phyloP scores from a whole-genome alignment of 257 asterid genomes.

The Euphrasia confusa region DNA sequence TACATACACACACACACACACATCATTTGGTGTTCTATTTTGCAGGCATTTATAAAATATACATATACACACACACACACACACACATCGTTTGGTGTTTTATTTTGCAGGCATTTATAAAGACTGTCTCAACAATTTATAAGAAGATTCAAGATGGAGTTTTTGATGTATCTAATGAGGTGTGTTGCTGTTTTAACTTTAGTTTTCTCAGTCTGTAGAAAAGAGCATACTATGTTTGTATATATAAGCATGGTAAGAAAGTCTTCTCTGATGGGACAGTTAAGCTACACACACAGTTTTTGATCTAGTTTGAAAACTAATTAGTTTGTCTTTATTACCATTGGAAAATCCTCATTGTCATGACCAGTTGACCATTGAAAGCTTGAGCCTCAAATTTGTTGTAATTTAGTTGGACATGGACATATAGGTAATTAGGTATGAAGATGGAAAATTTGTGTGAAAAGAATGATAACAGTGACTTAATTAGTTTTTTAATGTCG shows the following conservation, averaged over 20 bases:
- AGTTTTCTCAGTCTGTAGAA: not conserved
- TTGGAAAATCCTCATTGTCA: not conserved
- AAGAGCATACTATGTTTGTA: not conserved
- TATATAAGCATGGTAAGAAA: no score
- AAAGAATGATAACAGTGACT: not conserved
- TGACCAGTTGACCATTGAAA: constrained; percentile 2
- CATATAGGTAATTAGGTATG: not conserved
- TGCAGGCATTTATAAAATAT: constrained; percentile 47
- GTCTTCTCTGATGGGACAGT: no score
- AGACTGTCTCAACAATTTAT: constrained; percentile 67
- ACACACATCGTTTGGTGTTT: not conserved
- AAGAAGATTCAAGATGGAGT: constrained; percentile 81
- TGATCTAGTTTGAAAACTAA: not conserved
- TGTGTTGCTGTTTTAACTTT: constrained; percentile 20
- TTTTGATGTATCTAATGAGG: constrained; percentile 81
- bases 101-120: constrained; percentile 63
- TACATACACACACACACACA: no score
- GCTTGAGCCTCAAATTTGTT: constrained; percentile 14
- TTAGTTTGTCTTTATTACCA: not conserved
- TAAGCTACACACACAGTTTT: not conserved
- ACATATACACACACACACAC: no score
- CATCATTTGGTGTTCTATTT: constrained; percentile 4
- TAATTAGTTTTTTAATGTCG: not conserved
- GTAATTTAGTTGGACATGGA: not conserved
- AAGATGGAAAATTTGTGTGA: not conserved